phyloP scores from a whole-genome alignment of 108 stramenopile species.

The Pseudonitzschia pungens region DNA sequence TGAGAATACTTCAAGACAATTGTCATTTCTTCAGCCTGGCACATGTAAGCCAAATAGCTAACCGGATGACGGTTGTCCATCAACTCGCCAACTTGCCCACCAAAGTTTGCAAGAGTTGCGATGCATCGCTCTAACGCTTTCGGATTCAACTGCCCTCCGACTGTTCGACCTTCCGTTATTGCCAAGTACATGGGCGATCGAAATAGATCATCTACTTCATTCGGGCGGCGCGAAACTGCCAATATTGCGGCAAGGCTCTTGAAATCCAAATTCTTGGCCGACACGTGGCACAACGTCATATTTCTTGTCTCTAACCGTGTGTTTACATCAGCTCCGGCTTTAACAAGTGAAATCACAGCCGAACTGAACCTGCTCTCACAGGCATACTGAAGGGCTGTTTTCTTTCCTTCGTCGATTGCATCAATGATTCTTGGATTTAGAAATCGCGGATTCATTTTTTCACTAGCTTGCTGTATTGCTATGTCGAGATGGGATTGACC shows the following conservation, averaged over 20 bases:
- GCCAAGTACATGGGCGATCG: conserved; percentile 78
- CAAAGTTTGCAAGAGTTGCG: conserved; percentile 60
- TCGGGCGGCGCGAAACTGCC: conserved; percentile 58
- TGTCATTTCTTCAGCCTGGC: conserved; percentile 48
- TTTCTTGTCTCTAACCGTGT: conserved; percentile 23
- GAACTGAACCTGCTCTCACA: conserved; percentile 45
- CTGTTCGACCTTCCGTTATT: conserved; percentile 49
- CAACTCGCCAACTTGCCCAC: conserved; percentile 45
- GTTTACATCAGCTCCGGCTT: conserved; percentile 68
- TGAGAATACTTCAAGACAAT: conserved; percentile 44
- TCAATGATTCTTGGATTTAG: conserved; percentile 56
- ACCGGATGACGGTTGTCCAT: conserved; percentile 45
- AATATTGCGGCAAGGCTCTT: conserved; percentile 58
- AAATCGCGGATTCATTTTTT: conserved; percentile 22
- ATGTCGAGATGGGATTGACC: conserved; percentile 15
- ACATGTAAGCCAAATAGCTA: conserved; percentile 38
- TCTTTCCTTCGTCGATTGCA: conserved; percentile 62
- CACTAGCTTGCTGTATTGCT: conserved; percentile 13
- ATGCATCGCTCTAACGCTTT: conserved; percentile 57
- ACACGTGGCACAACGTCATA: conserved; percentile 60
- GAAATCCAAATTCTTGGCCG: conserved; percentile 57
- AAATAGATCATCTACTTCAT: conserved; percentile 57
- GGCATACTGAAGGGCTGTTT: conserved; percentile 78
- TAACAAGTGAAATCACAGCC: conserved; percentile 58
- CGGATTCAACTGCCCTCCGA: conserved; percentile 37